Base-by-base conservation (phyloP, 768 basidiomycete species). In the Collybiopsis confluens region DNA sequence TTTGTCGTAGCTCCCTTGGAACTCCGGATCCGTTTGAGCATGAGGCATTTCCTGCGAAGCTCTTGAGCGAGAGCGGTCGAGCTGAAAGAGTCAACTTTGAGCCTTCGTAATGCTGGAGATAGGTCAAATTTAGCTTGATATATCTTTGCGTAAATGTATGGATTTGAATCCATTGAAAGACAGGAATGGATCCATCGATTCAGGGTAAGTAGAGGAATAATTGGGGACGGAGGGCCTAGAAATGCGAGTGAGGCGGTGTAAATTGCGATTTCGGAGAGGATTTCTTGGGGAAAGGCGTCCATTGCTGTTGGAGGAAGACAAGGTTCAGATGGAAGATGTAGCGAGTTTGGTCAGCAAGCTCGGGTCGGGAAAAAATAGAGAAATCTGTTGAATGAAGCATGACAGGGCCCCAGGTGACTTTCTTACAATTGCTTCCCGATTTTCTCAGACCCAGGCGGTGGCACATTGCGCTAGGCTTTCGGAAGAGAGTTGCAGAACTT, bases 201-300 rank as follows among this genome's bases (percentile, higher is more conserved):
- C 28, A 77, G 71, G 33, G 67, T 58, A 16, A 88, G 72, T 21
- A 92, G 69, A 9, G 84, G 71, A n/a, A 77, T 48, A 27, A 92
- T 69, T 30, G 71, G 72, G 1, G 78, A 70, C 13, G 86, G 87
- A 8, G 88, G 86, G 16, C 88, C 86, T 41, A 83, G 69, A 46
- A 77, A 68, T 27, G 53, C 59, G 4, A 75, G 62, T 3, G 81
- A 81, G 7, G 78, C 82, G 37, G 81, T 69, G 60, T 82, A 83
- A 63, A 78, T 84, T 1, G 88, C 88, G 60, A 95, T 84, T 47
- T 83, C 82, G 62, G 92, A 86, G 42, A 94, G 75, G 35, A 93
- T 76, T 68, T 93, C 92, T 56, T 79, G 80, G 13, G 91, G 91
- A 41, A 93, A 68, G 5, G 69, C 68, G 51, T 73, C 70, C 30